phyloP scores from a whole-genome alignment of 768 basidiomycete species.

The Lactarius tabidus region DNA sequence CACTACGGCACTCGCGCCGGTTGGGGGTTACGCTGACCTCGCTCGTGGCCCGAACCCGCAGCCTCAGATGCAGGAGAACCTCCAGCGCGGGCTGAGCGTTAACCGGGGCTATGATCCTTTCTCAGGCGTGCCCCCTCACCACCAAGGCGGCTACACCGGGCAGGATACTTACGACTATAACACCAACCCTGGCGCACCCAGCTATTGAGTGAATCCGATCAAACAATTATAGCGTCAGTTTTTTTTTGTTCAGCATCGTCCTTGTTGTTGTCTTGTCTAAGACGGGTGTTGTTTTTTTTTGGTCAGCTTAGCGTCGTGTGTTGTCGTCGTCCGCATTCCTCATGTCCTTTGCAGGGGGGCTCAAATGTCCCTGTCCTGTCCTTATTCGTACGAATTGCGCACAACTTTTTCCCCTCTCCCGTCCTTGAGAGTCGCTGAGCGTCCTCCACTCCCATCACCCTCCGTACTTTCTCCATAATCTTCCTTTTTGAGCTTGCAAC shows the following conservation, averaged over 20 bases:
- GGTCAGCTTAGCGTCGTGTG: neutral
- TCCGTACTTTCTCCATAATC: neutral
- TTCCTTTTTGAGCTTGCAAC: slow-evolving; percentile 10
- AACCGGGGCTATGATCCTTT: slow-evolving; percentile 49
- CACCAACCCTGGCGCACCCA: neutral
- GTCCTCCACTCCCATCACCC: slow-evolving; percentile 1
- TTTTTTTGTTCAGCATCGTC: neutral
- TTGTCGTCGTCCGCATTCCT: slow-evolving; percentile 4
- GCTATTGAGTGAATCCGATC: slow-evolving; percentile 16
- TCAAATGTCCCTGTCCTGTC: slow-evolving; percentile 7
- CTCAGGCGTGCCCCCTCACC: slow-evolving; percentile 54
- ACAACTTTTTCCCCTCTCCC: neutral
- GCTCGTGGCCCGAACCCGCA: slow-evolving; percentile 69
- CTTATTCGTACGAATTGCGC: slow-evolving; percentile 12
- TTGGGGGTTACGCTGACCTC: slow-evolving; percentile 80
- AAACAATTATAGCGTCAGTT: slow-evolving; percentile 5
- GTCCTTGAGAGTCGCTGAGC: slow-evolving; percentile 20
- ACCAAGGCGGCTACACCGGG: slow-evolving; percentile 42
- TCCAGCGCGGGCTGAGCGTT: slow-evolving; percentile 46
- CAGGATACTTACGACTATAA: slow-evolving; percentile 31
- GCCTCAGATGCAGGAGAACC: slow-evolving; percentile 55
- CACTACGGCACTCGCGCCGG: slow-evolving; percentile 51
- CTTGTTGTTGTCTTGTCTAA: neutral
- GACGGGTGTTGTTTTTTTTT: slow-evolving; percentile 1
- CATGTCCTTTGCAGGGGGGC: slow-evolving; percentile 15